phyloP scores from a whole-genome alignment of 2,329 filamentous ascomycete genomes.

The Apiospora sp. region DNA sequence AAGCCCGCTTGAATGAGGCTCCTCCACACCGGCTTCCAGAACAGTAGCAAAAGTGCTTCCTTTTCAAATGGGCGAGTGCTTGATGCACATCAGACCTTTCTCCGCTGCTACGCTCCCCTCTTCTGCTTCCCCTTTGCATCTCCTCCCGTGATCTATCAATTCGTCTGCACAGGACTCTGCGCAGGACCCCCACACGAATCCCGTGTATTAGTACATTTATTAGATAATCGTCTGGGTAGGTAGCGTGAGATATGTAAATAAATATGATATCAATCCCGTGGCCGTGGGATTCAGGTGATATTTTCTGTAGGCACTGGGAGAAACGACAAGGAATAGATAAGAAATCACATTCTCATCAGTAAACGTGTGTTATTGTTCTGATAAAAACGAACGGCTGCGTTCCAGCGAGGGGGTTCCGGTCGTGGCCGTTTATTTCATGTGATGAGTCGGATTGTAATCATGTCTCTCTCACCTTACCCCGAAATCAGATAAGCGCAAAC shows the following conservation, averaged over 20 bases:
- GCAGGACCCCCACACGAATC: not conserved
- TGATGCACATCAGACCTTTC: not conserved
- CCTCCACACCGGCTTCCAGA: constrained; percentile 7
- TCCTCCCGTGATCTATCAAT: not conserved
- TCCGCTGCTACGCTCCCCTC: not conserved
- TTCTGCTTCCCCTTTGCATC: not conserved
- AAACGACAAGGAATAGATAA: not conserved
- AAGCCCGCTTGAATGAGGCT: not conserved
- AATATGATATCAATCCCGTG: not conserved
- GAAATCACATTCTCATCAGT: not conserved
- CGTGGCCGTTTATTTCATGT: not conserved
- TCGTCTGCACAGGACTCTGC: not conserved
- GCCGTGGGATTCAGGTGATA: too few relatives aligned
- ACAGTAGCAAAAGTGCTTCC: not conserved
- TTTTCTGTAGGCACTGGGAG: too few relatives aligned
- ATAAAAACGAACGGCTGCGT: not conserved
- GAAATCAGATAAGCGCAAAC: not conserved
- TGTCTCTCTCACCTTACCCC: not conserved
- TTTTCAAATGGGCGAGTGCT: not conserved
- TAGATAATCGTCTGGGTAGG: not conserved
- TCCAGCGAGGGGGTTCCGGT: not conserved
- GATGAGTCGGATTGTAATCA: not conserved
- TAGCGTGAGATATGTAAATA: not conserved
- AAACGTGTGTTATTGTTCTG: not conserved
- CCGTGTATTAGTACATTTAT: not conserved